A percentile compares a stretch with the other conserved stretches of the same genome.
Evolutionary conservation across 345 rosid species (phyloP).

Genomic region (Hibiscus trionum): DNA sequence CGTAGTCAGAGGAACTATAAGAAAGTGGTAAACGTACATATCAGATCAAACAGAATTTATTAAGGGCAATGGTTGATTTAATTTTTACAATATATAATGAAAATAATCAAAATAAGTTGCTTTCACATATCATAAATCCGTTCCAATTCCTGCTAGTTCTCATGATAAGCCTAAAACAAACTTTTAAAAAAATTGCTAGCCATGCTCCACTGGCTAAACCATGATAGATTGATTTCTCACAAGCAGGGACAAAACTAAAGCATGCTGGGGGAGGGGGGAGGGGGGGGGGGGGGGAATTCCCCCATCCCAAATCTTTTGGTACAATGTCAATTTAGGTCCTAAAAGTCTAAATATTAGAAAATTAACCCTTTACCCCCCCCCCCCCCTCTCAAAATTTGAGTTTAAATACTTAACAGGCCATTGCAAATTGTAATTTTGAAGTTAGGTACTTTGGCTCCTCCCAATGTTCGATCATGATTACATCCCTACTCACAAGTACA

Average conservation of each 20-base stretch:
- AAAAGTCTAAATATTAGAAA: too few species aligned
- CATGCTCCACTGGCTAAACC: neutral
- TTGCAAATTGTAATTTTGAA: too few species aligned
- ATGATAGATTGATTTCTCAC: neutral
- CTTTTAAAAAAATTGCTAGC: neutral
- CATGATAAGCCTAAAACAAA: neutral
- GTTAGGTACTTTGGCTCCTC: too few species aligned
- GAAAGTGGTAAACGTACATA: conserved; percentile 9
- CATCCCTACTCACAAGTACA: too few species aligned
- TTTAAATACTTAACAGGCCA: too few species aligned
- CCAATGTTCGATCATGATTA: too few species aligned
- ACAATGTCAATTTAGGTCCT: too few species aligned
- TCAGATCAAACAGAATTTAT: neutral
- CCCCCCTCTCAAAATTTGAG: too few species aligned
- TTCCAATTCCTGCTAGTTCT: conserved; percentile 1
- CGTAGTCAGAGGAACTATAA: conserved; percentile 51
- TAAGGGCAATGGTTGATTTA: neutral
- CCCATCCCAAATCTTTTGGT: too few species aligned
- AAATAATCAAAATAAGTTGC: neutral
- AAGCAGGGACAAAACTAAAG: neutral
- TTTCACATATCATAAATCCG: neutral
- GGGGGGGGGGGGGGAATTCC: too few species aligned
- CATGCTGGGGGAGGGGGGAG: too few species aligned
- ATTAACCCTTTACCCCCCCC: too few species aligned
- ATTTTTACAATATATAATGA: neutral